Conservation (phyloP, 2,329 filamentous ascomycete genomes). For the Colletotrichum sublineola region DNA sequence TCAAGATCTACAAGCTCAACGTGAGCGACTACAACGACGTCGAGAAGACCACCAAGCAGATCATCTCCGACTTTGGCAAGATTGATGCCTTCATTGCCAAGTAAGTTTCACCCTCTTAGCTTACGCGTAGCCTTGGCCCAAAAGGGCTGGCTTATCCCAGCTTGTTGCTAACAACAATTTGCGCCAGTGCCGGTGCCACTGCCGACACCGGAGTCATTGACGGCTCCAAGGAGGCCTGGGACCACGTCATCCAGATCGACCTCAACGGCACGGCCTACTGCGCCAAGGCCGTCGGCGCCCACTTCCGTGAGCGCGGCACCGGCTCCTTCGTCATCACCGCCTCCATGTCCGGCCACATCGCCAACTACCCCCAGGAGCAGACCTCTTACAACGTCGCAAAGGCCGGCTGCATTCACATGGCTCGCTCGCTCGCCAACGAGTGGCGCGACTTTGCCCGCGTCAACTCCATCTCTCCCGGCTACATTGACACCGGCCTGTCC, state of each 20-base stretch:
- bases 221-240: constrained; percentile 75
- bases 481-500: constrained; percentile 77
- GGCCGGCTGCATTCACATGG: constrained; percentile 65
- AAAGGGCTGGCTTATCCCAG: neutral
- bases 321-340: constrained; percentile 78
- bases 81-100: constrained; percentile 84
- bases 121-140: neutral
- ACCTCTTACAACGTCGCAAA: constrained; percentile 77
- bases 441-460: constrained; percentile 77
- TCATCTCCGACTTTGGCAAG: constrained; percentile 79
- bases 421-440: constrained; percentile 68
- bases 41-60: constrained; percentile 69
- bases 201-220: constrained; percentile 78
- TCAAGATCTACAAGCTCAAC: constrained; percentile 71
- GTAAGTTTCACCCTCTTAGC: constrained; percentile 57
- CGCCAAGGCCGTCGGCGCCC: constrained; percentile 72
- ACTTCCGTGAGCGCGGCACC: constrained; percentile 74
- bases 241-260: constrained; percentile 72
- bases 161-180: constrained; percentile 16
- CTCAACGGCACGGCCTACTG: constrained; percentile 79
- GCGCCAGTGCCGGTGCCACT: constrained; percentile 71
- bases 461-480: constrained; percentile 76
- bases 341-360: constrained; percentile 78
- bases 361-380: constrained; percentile 78
- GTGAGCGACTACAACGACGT: constrained; percentile 66